Percentiles rank a stretch among this genome's conserved stretches.
phyloP scores from a whole-genome alignment of 83 land plant genomes.

The Diphasiastrum complanatum region DNA sequence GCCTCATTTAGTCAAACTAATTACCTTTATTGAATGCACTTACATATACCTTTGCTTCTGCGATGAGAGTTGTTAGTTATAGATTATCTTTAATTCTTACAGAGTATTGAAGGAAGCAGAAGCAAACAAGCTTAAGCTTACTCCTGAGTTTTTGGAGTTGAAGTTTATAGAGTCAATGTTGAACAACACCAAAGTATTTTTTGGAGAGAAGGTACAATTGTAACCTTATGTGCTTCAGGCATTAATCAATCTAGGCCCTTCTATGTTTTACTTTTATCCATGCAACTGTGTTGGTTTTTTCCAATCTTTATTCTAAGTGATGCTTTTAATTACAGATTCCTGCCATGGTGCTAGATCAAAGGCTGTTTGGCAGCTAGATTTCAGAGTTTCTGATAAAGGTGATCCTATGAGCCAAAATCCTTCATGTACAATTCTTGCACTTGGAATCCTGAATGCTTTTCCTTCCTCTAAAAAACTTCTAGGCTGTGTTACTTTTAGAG shows the following conservation, averaged over 20 bases:
- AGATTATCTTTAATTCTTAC: background rate
- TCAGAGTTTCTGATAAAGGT: no score
- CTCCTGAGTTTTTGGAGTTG: constrained; percentile 72
- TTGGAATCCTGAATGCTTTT: no score
- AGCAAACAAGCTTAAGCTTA: constrained; percentile 83
- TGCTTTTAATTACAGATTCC: constrained; percentile 59
- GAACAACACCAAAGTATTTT: constrained; percentile 82
- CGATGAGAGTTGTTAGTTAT: no score
- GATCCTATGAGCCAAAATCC: no score
- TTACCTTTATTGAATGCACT: no score
- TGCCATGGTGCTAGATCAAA: constrained; percentile 82
- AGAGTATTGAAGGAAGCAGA: constrained; percentile 89
- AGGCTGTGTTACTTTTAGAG: no score
- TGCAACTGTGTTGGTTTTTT: background rate
- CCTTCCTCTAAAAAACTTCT: no score
- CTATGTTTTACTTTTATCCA: background rate
- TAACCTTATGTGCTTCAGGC: background rate
- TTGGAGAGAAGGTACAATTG: constrained; percentile 71
- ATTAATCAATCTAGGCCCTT: background rate
- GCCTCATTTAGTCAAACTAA: no score
- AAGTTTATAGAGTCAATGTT: constrained; percentile 87
- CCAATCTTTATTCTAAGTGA: background rate
- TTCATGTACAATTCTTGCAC: no score
- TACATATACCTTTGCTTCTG: no score
- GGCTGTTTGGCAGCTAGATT: constrained; percentile 73